Conservation (phyloP, 140 eudicot species). For the Cichorium intybus region DNA sequence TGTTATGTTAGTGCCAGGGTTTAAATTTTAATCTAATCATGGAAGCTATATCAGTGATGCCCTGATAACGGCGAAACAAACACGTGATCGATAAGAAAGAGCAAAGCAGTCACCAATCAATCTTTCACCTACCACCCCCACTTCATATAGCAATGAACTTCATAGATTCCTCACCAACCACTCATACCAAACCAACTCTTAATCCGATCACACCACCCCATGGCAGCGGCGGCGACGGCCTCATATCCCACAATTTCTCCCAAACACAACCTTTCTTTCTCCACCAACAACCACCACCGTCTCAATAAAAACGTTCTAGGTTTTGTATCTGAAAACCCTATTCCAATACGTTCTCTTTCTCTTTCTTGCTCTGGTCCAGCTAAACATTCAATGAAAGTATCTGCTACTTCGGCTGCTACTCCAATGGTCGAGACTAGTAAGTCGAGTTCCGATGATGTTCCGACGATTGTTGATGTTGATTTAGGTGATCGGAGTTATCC, state of each 20-base stretch:
- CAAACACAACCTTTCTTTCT: slow-evolving; percentile 18
- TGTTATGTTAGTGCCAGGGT: no score
- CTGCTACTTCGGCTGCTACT: slow-evolving; percentile 40
- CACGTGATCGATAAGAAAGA: not conserved
- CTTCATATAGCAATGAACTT: slow-evolving; percentile 1
- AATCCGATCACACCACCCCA: not conserved
- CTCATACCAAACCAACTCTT: slow-evolving; percentile 9
- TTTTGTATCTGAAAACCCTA: slow-evolving; percentile 13
- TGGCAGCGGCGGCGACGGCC: slow-evolving; percentile 29
- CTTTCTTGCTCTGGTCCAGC: slow-evolving; percentile 20
- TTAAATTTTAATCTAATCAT: no score
- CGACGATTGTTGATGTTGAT: slow-evolving; percentile 65
- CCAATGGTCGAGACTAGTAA: slow-evolving; percentile 34
- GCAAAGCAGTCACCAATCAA: not conserved
- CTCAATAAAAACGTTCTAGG: slow-evolving; percentile 17
- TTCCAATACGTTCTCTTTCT: slow-evolving; percentile 27
- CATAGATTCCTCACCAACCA: slow-evolving; percentile 23
- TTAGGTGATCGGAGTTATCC: slow-evolving; percentile 95
- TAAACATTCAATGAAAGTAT: slow-evolving; percentile 28
- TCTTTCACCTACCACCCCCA: slow-evolving; percentile 9
- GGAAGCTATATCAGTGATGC: no score
- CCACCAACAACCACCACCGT: slow-evolving; percentile 20
- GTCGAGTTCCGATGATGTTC: slow-evolving; percentile 12
- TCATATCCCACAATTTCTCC: slow-evolving; percentile 36
- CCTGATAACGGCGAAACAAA: no score